Evolutionary conservation across 352 stramenopile genomes (phyloP).

Genomic region (Phytophthora boehmeriae): DNA sequence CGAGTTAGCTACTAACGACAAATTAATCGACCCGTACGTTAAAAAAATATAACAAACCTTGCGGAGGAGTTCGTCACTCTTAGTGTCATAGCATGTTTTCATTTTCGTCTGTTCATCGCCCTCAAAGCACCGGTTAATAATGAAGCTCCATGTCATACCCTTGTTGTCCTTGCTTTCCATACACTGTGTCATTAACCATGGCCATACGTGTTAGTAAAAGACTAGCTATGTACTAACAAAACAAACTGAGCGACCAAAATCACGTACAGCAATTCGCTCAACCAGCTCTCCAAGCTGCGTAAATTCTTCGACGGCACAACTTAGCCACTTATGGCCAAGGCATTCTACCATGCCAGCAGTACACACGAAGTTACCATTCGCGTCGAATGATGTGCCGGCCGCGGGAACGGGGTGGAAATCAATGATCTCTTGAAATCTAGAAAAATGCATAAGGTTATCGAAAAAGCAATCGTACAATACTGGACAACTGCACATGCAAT

Average conservation of each 20-base stretch:
- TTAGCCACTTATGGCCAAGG: slow-evolving; percentile 79
- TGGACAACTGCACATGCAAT: neutral
- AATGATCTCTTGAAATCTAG: slow-evolving; percentile 76
- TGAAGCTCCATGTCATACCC: slow-evolving; percentile 64
- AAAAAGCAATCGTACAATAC: neutral
- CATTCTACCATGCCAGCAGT: slow-evolving; percentile 74
- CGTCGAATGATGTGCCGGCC: slow-evolving; percentile 65
- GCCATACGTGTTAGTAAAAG: slow-evolving; percentile 4
- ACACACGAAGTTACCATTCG: slow-evolving; percentile 70
- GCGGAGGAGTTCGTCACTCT: slow-evolving; percentile 59
- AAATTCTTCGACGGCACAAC: slow-evolving; percentile 74
- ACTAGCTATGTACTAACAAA: neutral
- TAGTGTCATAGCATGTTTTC: slow-evolving; percentile 67
- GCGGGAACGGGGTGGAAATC: slow-evolving; percentile 72
- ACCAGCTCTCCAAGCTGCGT: slow-evolving; percentile 65
- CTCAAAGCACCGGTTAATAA: slow-evolving; percentile 71
- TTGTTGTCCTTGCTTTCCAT: slow-evolving; percentile 84
- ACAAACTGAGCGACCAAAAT: neutral
- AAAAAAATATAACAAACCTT: slow-evolving; percentile 35
- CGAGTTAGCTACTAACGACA: neutral
- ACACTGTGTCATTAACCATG: slow-evolving; percentile 38
- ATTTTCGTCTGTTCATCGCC: slow-evolving; percentile 52
- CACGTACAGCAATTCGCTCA: slow-evolving; percentile 62
- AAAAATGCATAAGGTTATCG: neutral
- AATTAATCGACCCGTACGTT: neutral